A percentile compares a stretch with the other conserved stretches of the same genome.
Conservation (phyloP, 2,329 filamentous ascomycete genomes). For the Xylariaceae sp. region DNA sequence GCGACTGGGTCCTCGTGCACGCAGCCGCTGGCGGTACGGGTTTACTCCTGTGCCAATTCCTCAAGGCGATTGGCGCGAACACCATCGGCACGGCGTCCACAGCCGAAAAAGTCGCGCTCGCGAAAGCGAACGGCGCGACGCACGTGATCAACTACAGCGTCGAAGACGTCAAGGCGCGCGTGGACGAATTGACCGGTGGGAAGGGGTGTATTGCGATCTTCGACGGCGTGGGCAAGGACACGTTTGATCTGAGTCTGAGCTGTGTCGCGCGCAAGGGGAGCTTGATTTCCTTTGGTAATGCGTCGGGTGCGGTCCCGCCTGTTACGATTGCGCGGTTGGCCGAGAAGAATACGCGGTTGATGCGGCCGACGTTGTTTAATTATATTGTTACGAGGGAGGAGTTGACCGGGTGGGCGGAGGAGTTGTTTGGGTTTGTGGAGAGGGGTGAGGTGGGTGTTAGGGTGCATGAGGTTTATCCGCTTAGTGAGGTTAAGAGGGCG, state of each 20-base stretch:
- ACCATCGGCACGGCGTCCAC: slow-evolving; percentile 76
- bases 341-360: slow-evolving; percentile 70
- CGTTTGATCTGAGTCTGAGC: slow-evolving; percentile 74
- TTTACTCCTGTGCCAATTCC: slow-evolving; percentile 67
- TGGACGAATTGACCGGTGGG: slow-evolving; percentile 65
- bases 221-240: slow-evolving; percentile 79
- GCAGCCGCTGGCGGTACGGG: slow-evolving; percentile 82
- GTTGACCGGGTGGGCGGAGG: slow-evolving; percentile 61
- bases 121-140: slow-evolving; percentile 64
- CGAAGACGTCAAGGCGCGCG: slow-evolving; percentile 53
- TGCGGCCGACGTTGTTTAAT: slow-evolving; percentile 67
- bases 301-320: slow-evolving; percentile 70
- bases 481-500: slow-evolving; percentile 66
- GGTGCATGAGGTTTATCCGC: slow-evolving; percentile 71
- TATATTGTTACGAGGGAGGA: slow-evolving; percentile 68
- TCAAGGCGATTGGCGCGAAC: slow-evolving; percentile 66
- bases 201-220: slow-evolving; percentile 73
- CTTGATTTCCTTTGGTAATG: slow-evolving; percentile 76
- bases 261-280: slow-evolving; percentile 71
- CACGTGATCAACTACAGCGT: slow-evolving; percentile 64
- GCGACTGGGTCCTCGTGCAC: slow-evolving; percentile 78
- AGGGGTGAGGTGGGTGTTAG: slow-evolving; percentile 65
- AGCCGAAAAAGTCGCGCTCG: slow-evolving; percentile 64
- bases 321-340: slow-evolving; percentile 51
- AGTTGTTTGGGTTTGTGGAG: slow-evolving; percentile 68